These are phyloP conservation scores for Colletotrichum sp. DNA, from an alignment of 2,329 filamentous ascomycete species.

Conservation along the genomic window DNA sequence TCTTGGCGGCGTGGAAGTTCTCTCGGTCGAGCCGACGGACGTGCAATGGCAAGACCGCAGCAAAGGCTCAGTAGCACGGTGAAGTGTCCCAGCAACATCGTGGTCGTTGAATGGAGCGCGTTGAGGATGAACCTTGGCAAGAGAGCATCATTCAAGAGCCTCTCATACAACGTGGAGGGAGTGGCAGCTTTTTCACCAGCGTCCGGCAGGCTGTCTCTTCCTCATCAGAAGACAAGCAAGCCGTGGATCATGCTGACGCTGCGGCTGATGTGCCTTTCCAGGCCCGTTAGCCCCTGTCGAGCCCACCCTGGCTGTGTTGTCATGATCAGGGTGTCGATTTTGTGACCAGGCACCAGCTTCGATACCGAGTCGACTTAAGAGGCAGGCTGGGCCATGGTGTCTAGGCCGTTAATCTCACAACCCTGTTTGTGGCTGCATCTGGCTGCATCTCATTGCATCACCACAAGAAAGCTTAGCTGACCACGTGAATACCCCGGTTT, in stretches of 20 bases:
- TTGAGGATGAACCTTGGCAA: neutral
- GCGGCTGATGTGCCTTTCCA: neutral
- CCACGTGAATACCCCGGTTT: neutral
- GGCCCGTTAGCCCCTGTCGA: neutral
- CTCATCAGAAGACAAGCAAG: neutral
- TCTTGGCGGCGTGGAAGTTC: neutral
- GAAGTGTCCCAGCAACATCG: neutral
- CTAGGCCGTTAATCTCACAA: neutral
- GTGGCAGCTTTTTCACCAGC: neutral
- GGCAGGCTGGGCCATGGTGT: neutral
- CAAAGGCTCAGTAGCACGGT: neutral
- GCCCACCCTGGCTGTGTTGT: neutral
- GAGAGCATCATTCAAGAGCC: neutral
- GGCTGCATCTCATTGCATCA: neutral
- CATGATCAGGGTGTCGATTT: neutral
- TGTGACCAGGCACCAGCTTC: neutral
- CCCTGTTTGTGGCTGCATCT: neutral
- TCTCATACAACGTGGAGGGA: neutral
- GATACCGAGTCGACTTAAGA: neutral
- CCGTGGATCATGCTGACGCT: neutral
- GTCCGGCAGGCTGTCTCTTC: neutral
- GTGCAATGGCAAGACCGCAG: neutral
- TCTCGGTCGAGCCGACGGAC: neutral
- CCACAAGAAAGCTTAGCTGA: neutral
- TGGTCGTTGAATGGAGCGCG: neutral